These are phyloP conservation scores for Centaurea solstitialis DNA, from an alignment of 129 eudicot species.

Conservation along the genomic window DNA sequence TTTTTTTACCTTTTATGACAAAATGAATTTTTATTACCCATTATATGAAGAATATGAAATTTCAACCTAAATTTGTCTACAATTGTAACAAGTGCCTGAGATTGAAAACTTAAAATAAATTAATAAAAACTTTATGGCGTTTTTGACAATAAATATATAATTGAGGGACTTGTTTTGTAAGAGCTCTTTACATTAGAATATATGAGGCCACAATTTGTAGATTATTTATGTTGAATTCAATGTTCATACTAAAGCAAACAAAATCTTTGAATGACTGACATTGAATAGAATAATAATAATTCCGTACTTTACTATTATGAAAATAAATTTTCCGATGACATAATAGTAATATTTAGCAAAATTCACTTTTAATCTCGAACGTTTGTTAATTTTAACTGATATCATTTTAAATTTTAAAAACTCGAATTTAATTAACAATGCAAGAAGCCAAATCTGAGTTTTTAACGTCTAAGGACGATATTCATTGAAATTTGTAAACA, in stretches of 20 bases:
- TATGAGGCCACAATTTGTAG: not conserved
- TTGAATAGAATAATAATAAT: not conserved
- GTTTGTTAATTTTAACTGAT: no score
- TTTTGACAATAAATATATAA: not conserved
- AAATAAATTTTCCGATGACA: not conserved
- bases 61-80: not conserved
- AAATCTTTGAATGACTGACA: slow-evolving; percentile 1
- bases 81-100: not conserved
- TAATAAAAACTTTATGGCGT: not conserved
- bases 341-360: not conserved
- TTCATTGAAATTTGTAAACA: no score
- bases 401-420: no score
- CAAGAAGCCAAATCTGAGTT: no score
- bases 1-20: no score
- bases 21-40: not conserved
- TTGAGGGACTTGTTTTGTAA: not conserved
- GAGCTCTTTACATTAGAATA: not conserved
- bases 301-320: not conserved
- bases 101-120: not conserved
- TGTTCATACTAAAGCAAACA: slow-evolving; percentile 9
- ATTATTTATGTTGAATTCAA: slow-evolving; percentile 2
- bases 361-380: no score
- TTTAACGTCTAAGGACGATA: no score
- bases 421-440: no score
- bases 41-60: no score